Evolutionary conservation across 2,329 filamentous ascomycete species (phyloP).

Genomic region (Colletotrichum tabaci): DNA sequence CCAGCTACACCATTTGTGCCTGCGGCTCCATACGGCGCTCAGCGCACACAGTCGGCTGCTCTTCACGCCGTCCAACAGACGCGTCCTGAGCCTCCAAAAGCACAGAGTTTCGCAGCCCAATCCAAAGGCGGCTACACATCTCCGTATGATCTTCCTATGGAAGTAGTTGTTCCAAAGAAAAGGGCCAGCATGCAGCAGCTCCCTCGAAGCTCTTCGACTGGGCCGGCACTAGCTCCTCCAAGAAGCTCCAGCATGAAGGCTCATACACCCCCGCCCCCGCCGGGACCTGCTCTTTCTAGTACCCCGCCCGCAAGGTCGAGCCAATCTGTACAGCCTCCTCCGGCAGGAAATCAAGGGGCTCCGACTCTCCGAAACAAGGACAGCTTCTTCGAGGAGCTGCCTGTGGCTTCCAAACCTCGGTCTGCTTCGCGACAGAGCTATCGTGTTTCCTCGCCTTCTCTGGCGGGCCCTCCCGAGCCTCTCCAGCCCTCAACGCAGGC

Average conservation of each 20-base stretch:
- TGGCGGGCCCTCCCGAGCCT: constrained; percentile 53
- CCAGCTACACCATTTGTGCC: constrained; percentile 38
- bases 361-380: constrained; percentile 58
- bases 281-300: constrained; percentile 30
- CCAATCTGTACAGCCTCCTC: constrained; percentile 52
- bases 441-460: constrained; percentile 60
- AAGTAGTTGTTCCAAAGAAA: constrained; percentile 82
- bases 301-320: constrained; percentile 55
- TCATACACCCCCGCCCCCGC: constrained; percentile 46
- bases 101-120: constrained; percentile 91
- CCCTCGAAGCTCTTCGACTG: constrained; percentile 54
- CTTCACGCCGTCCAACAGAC: constrained; percentile 57
- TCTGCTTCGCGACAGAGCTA: constrained; percentile 70
- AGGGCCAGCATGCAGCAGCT: constrained; percentile 72
- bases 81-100: constrained; percentile 67
- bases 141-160: constrained; percentile 94
- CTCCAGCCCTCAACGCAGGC: constrained; percentile 49
- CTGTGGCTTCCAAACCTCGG: constrained; percentile 73
- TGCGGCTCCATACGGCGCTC: constrained; percentile 44
- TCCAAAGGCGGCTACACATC: constrained; percentile 93
- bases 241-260: constrained; percentile 73
- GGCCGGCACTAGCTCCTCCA: constrained; percentile 63
- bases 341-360: constrained; percentile 52
- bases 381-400: constrained; percentile 85
- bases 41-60: constrained; percentile 47